phyloP scores from a whole-genome alignment of 192 early-diverging fungal genomes.

The Entomortierella parvispora region DNA sequence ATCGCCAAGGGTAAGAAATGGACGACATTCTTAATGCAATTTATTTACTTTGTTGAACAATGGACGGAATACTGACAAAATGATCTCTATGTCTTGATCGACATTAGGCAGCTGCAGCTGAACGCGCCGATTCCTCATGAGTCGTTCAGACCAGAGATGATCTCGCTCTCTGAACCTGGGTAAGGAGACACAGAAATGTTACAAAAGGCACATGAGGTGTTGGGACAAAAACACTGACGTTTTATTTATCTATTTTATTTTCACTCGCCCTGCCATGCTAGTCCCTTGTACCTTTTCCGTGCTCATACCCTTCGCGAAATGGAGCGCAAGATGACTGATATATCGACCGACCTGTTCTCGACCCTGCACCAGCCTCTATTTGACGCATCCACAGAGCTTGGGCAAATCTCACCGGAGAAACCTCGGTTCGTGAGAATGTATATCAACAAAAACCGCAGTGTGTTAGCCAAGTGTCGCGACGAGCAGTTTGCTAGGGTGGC shows the following conservation, averaged over 20 bases:
- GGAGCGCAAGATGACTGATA: constrained; percentile 52
- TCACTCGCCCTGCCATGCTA: neutral
- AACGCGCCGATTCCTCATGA: constrained; percentile 27
- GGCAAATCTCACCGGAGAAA: constrained; percentile 29
- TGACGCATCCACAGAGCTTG: constrained; percentile 22
- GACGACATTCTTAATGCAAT: neutral
- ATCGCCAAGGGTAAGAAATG: constrained; percentile 33
- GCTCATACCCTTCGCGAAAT: constrained; percentile 44
- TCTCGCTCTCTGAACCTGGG: constrained; percentile 38
- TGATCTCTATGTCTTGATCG: neutral
- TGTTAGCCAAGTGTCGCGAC: constrained; percentile 42
- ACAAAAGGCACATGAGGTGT: no score
- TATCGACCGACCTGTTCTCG: constrained; percentile 40
- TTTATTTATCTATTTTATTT: neutral
- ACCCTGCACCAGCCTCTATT: constrained; percentile 45
- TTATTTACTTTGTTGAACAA: neutral
- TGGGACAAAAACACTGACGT: neutral
- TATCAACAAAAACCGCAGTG: constrained; percentile 45
- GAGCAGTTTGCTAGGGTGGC: constrained; percentile 46
- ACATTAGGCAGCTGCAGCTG: constrained; percentile 13
- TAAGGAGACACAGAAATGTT: neutral
- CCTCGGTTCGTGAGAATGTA: constrained; percentile 43
- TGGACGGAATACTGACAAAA: neutral
- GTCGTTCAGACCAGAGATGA: constrained; percentile 24
- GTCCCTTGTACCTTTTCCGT: constrained; percentile 40